Conservation (phyloP, 2,329 filamentous ascomycete genomes). For the Ophiostoma perfectum region DNA sequence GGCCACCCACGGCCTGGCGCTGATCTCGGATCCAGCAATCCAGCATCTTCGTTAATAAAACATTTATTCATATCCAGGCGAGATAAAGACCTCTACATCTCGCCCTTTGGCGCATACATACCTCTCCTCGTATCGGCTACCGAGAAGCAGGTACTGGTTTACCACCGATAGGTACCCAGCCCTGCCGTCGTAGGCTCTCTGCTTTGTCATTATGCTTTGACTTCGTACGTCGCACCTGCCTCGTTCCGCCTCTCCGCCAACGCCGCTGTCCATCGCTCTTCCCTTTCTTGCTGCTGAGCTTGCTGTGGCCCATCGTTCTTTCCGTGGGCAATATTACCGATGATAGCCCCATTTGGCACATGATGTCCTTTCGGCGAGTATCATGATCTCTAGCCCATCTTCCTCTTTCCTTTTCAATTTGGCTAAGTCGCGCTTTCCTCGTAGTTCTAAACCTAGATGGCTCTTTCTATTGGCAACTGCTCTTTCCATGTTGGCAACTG, state of each 20-base stretch:
- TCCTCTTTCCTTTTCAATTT: background rate
- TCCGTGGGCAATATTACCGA: background rate
- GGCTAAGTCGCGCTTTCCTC: background rate
- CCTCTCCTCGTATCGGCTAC: constrained; percentile 17
- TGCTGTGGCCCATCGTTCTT: background rate
- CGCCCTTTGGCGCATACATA: constrained; percentile 11
- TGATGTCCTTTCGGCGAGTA: background rate
- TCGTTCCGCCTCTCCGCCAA: constrained; percentile 19
- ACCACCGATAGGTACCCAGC: background rate
- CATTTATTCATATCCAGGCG: background rate
- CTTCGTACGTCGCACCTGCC: constrained; percentile 9
- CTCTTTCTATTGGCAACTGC: background rate
- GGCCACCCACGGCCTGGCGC: constrained; percentile 21
- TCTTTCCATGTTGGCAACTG: background rate
- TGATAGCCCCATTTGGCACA: background rate
- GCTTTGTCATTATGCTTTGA: background rate
- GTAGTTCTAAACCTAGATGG: background rate
- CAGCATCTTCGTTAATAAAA: background rate
- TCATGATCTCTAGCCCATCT: background rate
- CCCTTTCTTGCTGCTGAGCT: background rate
- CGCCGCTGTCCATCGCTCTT: background rate
- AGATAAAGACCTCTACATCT: background rate
- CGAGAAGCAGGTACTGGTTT: constrained; percentile 17
- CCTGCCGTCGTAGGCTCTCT: background rate
- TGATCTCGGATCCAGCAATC: constrained; percentile 19